Base-by-base conservation (phyloP, 2,329 filamentous ascomycete genomes). In the Xylariaceae sp. region DNA sequence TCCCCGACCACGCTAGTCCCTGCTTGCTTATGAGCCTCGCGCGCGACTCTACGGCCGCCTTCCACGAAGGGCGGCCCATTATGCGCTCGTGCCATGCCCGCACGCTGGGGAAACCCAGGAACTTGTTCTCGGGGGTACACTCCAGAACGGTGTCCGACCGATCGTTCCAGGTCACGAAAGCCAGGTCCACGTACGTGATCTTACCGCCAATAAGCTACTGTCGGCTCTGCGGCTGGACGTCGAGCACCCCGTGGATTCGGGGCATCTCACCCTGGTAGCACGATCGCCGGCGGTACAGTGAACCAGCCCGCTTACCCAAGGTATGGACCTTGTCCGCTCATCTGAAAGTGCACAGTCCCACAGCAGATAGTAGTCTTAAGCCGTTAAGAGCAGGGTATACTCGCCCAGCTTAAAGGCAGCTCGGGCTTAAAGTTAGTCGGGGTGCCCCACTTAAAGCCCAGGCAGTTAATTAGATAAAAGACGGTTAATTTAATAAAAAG, bases 271-370 rank as follows among this genome's bases (percentile, higher is more conserved):
- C 50, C n/a, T 17, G 16, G 35, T 57, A 58, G 9, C 55, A 46
- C 47, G 8, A 51, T 43, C 3, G 55, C 52, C 1, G 48, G 49
- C 1, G 40, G 47, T 12, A 57, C 12, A 39, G 39, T 44, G 19
- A 56, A 32, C 42, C 42, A 39, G 18, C 24, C 10, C 0, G 6
- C 13, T 8, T 35, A 42, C 55, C 58, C 28, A 29, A 45, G 63
- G 36, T 63, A 63, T 2, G 60, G 60, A 1, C 59, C 60, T 44
- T 61, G 59, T 11, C 60, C 59, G 12, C 56, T 61, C 42, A 54
- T 54, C 31, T 63, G 59, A 37, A 61, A 70, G 36, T 59, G 49
- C 10, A 66, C n/a, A n/a, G n/a, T n/a, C n/a, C n/a, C n/a, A n/a
- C n/a, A n/a, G n/a, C n/a, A n/a, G n/a, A n/a, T n/a, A n/a, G n/a